Base-by-base conservation (phyloP, 2,329 filamentous ascomycete species). In the Arthroderma uncinatum region DNA sequence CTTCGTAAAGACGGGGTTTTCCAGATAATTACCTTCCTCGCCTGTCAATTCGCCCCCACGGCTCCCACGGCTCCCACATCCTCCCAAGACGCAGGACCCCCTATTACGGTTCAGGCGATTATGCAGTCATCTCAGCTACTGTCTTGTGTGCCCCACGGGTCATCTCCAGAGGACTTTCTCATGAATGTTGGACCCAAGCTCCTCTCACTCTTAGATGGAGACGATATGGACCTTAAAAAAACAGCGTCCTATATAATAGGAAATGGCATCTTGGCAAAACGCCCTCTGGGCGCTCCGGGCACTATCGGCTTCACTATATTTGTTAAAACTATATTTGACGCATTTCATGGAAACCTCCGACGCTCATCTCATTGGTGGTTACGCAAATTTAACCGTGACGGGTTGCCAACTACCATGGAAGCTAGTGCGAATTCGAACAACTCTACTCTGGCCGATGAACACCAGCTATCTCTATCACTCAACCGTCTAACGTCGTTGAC, bases 161-260 rank as follows among this genome's bases (percentile, higher is more conserved):
- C 71, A 61, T 65, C 72, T 4, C 60, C 71, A 5, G 54, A 58
- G 10, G 53, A 58, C n/a, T 75, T 74, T 58, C 73, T 74, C 39
- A 59, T 59, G 1, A 65, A 64, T n/a, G 69, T 74, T 57, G 69
- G 67, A 10, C 70, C 73, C 10, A 73, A 75, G 56, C 62, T 75
- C 4, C 60, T 75, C 19, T 60, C 65, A 16, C 62, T 75, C 47
- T 62, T 75, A 52, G 73, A 75, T 59, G 68, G 72, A 1, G 62
- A 69, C 16, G 71, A 74, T 52, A 63, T 58, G 1, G 73, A 74
- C 58, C 58, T 74, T 37, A 68, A 64, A 56, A 73, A 69, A 56
- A 71, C 72, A n/a, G 72, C 69, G 16, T 70, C 73, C 1, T 75
- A 74, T 60, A 66, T 70, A 16, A 68, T 74, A 50, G 72, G 73